Conservation (phyloP, 345 rosid genomes). For the Combretum micranthum region DNA sequence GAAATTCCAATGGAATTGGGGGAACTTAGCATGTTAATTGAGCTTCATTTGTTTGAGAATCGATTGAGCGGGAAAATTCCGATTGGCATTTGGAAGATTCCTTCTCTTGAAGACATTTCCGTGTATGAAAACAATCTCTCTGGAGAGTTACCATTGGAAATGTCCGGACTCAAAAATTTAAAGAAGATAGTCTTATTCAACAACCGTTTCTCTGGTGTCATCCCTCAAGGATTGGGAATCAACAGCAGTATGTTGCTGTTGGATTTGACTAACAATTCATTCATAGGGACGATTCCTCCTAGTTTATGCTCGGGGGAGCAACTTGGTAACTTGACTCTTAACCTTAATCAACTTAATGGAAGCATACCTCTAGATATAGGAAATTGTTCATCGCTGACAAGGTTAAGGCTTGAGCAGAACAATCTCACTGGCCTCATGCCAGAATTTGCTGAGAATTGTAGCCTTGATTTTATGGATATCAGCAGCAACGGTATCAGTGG, state of each 20-base stretch:
- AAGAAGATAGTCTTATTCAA: constrained; percentile 42
- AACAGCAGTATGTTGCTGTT: constrained; percentile 52
- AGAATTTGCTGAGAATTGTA: constrained; percentile 35
- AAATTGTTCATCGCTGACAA: constrained; percentile 43
- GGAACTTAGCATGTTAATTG: constrained; percentile 33
- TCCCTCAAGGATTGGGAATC: constrained; percentile 60
- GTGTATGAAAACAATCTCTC: constrained; percentile 62
- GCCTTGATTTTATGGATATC: constrained; percentile 43
- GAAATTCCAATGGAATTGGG: constrained; percentile 56
- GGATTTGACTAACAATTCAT: constrained; percentile 53
- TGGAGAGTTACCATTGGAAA: constrained; percentile 59
- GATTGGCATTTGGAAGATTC: constrained; percentile 58
- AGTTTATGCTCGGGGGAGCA: constrained; percentile 55
- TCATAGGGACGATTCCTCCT: constrained; percentile 63
- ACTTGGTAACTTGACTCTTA: constrained; percentile 44
- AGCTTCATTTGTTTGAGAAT: constrained; percentile 58
- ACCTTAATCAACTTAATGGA: constrained; percentile 53
- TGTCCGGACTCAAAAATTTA: constrained; percentile 48
- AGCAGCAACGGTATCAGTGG: constrained; percentile 55
- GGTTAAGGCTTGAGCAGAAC: constrained; percentile 57
- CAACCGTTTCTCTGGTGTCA: constrained; percentile 51
- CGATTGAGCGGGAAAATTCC: constrained; percentile 65
- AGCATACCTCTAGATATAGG: constrained; percentile 49
- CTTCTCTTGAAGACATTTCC: constrained; percentile 34
- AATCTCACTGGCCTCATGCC: constrained; percentile 54